Conservation (phyloP, 2,329 filamentous ascomycete species). For the Calycina herbarum region DNA sequence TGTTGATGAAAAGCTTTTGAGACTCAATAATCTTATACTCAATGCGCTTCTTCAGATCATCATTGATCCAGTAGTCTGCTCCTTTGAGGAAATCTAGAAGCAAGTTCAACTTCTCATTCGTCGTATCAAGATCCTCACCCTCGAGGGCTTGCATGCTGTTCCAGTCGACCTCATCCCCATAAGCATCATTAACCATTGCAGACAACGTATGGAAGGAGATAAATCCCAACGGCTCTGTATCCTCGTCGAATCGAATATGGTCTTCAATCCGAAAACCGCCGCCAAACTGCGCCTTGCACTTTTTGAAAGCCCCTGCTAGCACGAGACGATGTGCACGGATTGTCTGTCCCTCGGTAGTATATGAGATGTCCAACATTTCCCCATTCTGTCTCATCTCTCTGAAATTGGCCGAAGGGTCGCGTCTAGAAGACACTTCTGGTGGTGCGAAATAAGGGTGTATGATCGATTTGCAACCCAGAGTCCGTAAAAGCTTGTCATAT, state of each 20-base stretch:
- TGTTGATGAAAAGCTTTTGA: slow-evolving; percentile 22
- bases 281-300: slow-evolving; percentile 23
- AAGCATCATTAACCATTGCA: slow-evolving; percentile 30
- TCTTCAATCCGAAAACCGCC: slow-evolving; percentile 18
- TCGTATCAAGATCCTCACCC: slow-evolving; percentile 18
- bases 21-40: slow-evolving; percentile 27
- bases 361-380: slow-evolving; percentile 27
- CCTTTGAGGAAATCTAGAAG: slow-evolving; percentile 31
- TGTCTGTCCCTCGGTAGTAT: slow-evolving; percentile 16
- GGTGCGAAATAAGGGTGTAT: slow-evolving; percentile 25
- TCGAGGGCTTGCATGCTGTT: slow-evolving; percentile 25
- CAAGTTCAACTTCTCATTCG: slow-evolving; percentile 24
- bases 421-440: slow-evolving; percentile 1
- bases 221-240: slow-evolving; percentile 16
- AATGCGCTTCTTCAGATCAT: slow-evolving; percentile 21
- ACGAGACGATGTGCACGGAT: slow-evolving; percentile 28
- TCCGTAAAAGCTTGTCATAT: slow-evolving; percentile 28
- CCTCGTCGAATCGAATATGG: slow-evolving; percentile 22
- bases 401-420: slow-evolving; percentile 14
- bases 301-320: slow-evolving; percentile 22
- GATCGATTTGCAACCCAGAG: slow-evolving; percentile 28
- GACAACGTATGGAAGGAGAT: slow-evolving; percentile 28
- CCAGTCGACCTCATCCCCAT: slow-evolving; percentile 30
- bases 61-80: slow-evolving; percentile 29
- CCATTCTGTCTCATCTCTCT: slow-evolving; percentile 18